These are phyloP conservation scores for Rosa multiflora DNA, from an alignment of 306 rosid species.

Conservation along the genomic window DNA sequence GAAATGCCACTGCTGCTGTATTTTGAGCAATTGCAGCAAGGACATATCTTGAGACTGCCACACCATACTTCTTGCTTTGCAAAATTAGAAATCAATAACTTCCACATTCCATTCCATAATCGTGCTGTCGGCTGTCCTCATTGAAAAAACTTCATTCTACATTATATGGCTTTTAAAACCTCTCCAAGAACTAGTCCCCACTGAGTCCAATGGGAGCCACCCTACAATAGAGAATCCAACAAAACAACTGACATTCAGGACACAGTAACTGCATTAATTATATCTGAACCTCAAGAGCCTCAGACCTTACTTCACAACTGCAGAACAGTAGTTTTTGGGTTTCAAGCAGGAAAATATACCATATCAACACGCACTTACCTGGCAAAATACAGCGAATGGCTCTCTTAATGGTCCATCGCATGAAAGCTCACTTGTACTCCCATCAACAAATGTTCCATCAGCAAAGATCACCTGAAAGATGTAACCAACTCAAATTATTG, in stretches of 20 bases:
- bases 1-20: background rate
- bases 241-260: constrained; percentile 3
- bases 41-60: constrained; percentile 1
- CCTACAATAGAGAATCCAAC: constrained; percentile 46
- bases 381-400: constrained; percentile 90
- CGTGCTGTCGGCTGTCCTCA: constrained; percentile 20
- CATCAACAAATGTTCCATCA: constrained; percentile 93
- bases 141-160: constrained; percentile 13
- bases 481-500: background rate
- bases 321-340: background rate
- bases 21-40: background rate
- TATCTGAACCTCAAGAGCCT: background rate
- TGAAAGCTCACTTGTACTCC: constrained; percentile 97
- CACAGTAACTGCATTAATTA: constrained; percentile 1
- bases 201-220: constrained; percentile 95
- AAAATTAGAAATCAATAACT: background rate
- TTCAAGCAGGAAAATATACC: background rate
- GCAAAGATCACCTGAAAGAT: constrained; percentile 85
- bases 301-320: background rate
- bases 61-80: background rate
- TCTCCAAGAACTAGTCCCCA: constrained; percentile 93
- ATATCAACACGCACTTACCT: constrained; percentile 33
- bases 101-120: background rate
- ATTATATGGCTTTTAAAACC: constrained; percentile 59
- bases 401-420: constrained; percentile 96